A percentile compares a stretch with the other conserved stretches of the same genome.
These are phyloP conservation scores for Vitis amurensis DNA, from an alignment of 164 flowering plant genomes.

Conservation along the genomic window DNA sequence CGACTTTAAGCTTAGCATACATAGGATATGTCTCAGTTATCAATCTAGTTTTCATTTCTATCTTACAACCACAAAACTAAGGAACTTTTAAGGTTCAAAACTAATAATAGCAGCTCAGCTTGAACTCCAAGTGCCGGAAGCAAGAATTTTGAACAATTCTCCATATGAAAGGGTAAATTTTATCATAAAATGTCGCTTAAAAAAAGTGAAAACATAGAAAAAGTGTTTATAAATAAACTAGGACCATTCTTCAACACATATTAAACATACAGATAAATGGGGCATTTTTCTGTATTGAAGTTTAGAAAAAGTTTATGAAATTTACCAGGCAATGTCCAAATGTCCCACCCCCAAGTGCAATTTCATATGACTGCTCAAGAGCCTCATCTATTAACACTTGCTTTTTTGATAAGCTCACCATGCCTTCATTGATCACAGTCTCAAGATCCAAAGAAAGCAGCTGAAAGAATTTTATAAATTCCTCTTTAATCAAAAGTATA, in stretches of 20 bases:
- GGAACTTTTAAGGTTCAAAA: background rate
- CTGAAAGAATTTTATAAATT: constrained; percentile 28
- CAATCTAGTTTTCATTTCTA: background rate
- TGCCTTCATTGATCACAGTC: constrained; percentile 56
- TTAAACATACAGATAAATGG: no score
- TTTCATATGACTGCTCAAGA: constrained; percentile 66
- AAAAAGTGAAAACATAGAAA: no score
- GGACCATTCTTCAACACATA: no score
- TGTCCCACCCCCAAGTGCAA: constrained; percentile 65
- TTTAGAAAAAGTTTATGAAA: background rate
- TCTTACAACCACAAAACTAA: background rate
- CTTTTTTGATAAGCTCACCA: constrained; percentile 53
- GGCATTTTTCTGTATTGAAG: background rate
- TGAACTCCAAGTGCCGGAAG: background rate
- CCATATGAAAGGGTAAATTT: background rate
- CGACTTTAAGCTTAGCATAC: no score
- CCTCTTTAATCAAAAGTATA: background rate
- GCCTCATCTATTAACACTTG: constrained; percentile 65
- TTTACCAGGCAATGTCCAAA: constrained; percentile 80
- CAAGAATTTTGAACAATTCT: background rate
- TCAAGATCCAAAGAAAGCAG: constrained; percentile 64
- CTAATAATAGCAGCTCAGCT: background rate
- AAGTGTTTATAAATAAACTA: no score
- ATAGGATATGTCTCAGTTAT: no score
- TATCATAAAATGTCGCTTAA: background rate